A percentile compares a stretch with the other conserved stretches of the same genome.
Evolutionary conservation across 257 asterid genomes (phyloP).

Genomic region (Schizonepeta tenuifolia): DNA sequence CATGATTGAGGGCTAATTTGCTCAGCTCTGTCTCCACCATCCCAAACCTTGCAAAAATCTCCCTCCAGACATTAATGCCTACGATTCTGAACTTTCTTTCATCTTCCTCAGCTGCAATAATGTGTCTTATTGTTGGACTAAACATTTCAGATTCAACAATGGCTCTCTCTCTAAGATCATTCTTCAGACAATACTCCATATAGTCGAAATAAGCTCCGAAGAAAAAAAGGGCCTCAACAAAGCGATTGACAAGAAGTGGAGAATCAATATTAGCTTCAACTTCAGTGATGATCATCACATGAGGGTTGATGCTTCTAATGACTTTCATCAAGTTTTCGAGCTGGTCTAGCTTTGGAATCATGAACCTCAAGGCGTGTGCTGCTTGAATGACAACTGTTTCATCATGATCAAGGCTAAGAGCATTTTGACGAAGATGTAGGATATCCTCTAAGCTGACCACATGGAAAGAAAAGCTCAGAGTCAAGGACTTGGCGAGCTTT

Average conservation of each 20-base stretch:
- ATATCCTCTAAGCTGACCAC: conserved; percentile 25
- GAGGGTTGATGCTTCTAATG: conserved; percentile 37
- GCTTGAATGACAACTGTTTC: conserved; percentile 26
- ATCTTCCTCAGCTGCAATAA: conserved; percentile 45
- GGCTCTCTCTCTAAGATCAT: conserved; percentile 39
- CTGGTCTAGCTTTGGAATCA: conserved; percentile 30
- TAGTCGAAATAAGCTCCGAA: conserved; percentile 44
- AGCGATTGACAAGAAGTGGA: conserved; percentile 43
- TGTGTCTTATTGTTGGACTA: conserved; percentile 36
- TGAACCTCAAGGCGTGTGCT: neutral
- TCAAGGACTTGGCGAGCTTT: conserved; percentile 30
- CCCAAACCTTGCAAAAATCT: conserved; percentile 37
- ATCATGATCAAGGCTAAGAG: conserved; percentile 6
- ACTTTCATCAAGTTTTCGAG: conserved; percentile 41
- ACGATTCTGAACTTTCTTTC: conserved; percentile 43
- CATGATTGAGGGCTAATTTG: conserved; percentile 38
- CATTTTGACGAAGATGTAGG: neutral
- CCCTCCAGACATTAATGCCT: conserved; percentile 44
- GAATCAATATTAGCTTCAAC: conserved; percentile 49
- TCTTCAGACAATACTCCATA: conserved; percentile 41
- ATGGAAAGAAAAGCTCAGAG: conserved; percentile 22
- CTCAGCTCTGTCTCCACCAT: conserved; percentile 44
- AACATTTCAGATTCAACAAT: conserved; percentile 34
- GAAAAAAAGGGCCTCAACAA: conserved; percentile 45
- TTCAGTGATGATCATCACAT: conserved; percentile 43